A percentile compares a stretch with the other conserved stretches of the same genome.
These are phyloP conservation scores for Populus hybrid DNA, from an alignment of 441 rosid genomes.

Conservation along the genomic window DNA sequence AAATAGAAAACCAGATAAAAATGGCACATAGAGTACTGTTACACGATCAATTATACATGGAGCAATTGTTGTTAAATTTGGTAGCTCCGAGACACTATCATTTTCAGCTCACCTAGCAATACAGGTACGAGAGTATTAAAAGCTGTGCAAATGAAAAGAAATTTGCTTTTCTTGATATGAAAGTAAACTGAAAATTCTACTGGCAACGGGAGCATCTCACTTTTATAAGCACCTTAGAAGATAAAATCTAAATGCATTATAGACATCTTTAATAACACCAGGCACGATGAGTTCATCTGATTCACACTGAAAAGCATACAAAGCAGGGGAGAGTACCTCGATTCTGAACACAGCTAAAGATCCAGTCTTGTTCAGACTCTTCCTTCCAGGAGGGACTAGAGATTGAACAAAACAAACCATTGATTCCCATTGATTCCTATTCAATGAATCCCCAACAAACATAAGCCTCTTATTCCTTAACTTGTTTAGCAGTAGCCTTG, in stretches of 20 bases:
- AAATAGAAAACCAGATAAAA: too few relatives aligned
- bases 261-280: background rate
- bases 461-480: slow-evolving; percentile 92
- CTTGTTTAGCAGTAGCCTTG: slow-evolving; percentile 64
- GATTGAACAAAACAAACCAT: slow-evolving; percentile 93
- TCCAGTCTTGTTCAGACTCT: slow-evolving; percentile 70
- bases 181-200: too few relatives aligned
- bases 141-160: too few relatives aligned
- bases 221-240: too few relatives aligned
- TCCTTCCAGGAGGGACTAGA: slow-evolving; percentile 56
- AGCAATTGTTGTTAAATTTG: background rate
- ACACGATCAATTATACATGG: slow-evolving; percentile 1
- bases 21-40: background rate
- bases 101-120: background rate
- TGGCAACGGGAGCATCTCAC: too few relatives aligned
- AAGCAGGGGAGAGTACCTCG: slow-evolving; percentile 39
- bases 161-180: too few relatives aligned
- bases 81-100: background rate
- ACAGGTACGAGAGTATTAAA: too few relatives aligned
- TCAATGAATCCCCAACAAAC: slow-evolving; percentile 94
- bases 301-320: background rate
- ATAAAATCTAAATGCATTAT: too few relatives aligned
- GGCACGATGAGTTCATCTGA: too few relatives aligned
- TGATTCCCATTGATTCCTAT: slow-evolving; percentile 95
- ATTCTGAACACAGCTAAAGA: slow-evolving; percentile 62